phyloP scores from a whole-genome alignment of 495 filamentous ascomycete species.

The Neurospora cerealis region DNA sequence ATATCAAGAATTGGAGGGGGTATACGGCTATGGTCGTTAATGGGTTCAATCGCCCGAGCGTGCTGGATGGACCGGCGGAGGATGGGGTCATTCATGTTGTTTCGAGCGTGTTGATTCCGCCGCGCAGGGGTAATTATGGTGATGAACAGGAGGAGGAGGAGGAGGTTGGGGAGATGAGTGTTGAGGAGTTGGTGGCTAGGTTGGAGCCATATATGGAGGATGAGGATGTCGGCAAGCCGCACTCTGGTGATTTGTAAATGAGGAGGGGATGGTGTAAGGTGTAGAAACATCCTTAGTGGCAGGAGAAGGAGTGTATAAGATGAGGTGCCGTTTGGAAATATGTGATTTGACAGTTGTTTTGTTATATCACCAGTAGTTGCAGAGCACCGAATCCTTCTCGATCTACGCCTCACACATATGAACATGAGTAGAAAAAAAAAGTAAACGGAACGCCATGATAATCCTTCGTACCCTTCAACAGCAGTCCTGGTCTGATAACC shows the following conservation, averaged over 20 bases:
- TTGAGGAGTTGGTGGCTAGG: conserved; percentile 18
- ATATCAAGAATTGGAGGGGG: conserved; percentile 53
- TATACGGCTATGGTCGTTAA: conserved; percentile 62
- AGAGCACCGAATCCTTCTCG: not conserved
- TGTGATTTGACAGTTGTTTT: not conserved
- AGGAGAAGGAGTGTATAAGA: not conserved
- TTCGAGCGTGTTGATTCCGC: conserved; percentile 62
- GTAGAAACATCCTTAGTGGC: too few relatives aligned
- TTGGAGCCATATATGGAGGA: conserved; percentile 16
- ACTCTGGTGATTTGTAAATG: conserved; percentile 8
- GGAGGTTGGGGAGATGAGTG: conserved; percentile 9
- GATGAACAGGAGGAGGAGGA: conserved; percentile 9
- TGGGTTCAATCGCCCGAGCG: conserved; percentile 46
- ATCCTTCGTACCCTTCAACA: not conserved
- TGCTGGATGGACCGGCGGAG: conserved; percentile 55
- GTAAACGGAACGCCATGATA: not conserved
- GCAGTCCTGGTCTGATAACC: not conserved
- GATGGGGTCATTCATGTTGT: conserved; percentile 76
- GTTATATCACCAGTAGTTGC: not conserved
- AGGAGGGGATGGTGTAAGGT: not conserved
- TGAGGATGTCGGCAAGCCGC: not conserved
- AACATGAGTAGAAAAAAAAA: not conserved
- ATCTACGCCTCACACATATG: not conserved
- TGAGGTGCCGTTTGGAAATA: not conserved
- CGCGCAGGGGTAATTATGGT: conserved; percentile 31